These are phyloP conservation scores for Moesziomyces antarcticus DNA, from an alignment of 1,284 basidiomycete species.

Conservation along the genomic window DNA sequence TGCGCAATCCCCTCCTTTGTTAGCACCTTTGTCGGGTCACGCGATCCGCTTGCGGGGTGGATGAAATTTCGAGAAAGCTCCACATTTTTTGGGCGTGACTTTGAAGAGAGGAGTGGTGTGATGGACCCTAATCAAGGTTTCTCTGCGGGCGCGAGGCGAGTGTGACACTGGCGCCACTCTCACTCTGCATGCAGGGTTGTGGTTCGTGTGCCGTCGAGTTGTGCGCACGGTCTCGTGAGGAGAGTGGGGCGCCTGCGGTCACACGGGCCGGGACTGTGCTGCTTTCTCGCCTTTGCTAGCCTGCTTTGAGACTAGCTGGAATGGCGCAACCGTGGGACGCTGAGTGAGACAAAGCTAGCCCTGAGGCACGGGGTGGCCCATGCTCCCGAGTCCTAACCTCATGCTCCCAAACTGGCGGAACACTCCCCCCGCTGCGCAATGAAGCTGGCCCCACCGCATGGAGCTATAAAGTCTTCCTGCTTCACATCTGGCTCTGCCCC, in stretches of 20 bases:
- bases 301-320: no score
- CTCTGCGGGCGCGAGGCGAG: no score
- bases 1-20: no score
- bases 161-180: no score
- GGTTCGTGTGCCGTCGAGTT: background rate
- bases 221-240: background rate
- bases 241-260: no score
- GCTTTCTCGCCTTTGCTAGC: background rate
- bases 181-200: background rate
- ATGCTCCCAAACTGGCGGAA: background rate
- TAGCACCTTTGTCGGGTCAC: constrained; percentile 10
- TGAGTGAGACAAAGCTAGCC: background rate
- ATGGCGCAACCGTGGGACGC: no score
- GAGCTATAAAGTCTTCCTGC: background rate
- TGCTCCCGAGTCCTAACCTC: background rate
- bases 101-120: background rate
- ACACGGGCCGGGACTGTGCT: background rate
- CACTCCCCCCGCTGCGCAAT: background rate
- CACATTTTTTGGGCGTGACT: constrained; percentile 9
- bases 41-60: constrained; percentile 1
- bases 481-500: no score
- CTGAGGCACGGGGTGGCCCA: background rate
- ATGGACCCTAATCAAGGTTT: background rate
- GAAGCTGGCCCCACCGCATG: background rate
- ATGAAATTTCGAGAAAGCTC: constrained; percentile 24